phyloP scores from a whole-genome alignment of 164 flowering plant species.

The Annona cherimola region DNA sequence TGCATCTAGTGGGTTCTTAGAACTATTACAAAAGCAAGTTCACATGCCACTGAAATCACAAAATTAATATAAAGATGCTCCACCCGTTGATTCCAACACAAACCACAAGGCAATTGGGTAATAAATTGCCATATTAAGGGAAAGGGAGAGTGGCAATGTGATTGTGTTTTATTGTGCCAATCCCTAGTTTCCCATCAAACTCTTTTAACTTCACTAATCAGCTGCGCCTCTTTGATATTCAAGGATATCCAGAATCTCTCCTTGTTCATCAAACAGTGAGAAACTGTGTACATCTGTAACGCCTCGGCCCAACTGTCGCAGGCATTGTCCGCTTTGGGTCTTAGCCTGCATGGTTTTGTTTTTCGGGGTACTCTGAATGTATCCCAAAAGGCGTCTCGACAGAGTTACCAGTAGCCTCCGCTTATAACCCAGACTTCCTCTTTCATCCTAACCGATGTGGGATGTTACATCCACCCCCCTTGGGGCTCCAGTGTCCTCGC shows the following conservation, averaged over 20 bases:
- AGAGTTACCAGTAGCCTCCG: no score
- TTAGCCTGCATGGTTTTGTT: no score
- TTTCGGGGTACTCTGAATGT: no score
- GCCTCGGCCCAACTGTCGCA: no score
- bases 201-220: slow-evolving; percentile 90
- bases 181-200: slow-evolving; percentile 82
- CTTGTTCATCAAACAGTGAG: slow-evolving; percentile 55
- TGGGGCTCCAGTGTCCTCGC: no score
- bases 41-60: not conserved
- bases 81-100: not conserved
- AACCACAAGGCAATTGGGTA: not conserved
- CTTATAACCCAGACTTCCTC: no score
- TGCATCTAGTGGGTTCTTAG: not conserved
- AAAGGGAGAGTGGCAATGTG: slow-evolving; percentile 83
- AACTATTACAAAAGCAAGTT: not conserved
- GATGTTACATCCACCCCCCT: no score
- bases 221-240: slow-evolving; percentile 79
- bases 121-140: slow-evolving; percentile 22
- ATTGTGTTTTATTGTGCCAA: slow-evolving; percentile 97
- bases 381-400: no score
- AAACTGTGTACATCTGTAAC: slow-evolving; percentile 91
- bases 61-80: no score
- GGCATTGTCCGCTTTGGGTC: no score
- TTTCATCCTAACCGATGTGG: no score
- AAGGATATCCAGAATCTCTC: slow-evolving; percentile 72